Evolutionary conservation across 768 basidiomycete species (phyloP).

Genomic region (Mycena olivaceomarginata): DNA sequence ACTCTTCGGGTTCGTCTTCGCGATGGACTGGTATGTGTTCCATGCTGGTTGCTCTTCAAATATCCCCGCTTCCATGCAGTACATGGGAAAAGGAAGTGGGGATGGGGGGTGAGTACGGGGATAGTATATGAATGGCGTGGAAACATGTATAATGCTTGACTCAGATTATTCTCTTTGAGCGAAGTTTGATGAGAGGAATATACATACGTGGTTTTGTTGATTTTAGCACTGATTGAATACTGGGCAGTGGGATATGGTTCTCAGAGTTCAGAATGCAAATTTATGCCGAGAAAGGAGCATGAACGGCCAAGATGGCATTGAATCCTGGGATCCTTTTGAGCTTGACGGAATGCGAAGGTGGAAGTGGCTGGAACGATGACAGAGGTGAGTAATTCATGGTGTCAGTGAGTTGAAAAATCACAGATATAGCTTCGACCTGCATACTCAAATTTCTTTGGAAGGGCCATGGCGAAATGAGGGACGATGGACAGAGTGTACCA

Average conservation of each 20-base stretch:
- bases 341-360: constrained; percentile 82
- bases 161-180: background rate
- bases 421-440: constrained; percentile 77
- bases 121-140: constrained; percentile 78
- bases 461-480: constrained; percentile 71
- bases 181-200: constrained; percentile 11
- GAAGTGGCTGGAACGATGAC: constrained; percentile 69
- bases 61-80: constrained; percentile 51
- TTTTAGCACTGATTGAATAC: constrained; percentile 75
- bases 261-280: background rate
- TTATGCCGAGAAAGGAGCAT: constrained; percentile 24
- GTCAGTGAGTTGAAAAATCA: constrained; percentile 35
- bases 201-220: constrained; percentile 73
- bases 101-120: constrained; percentile 77
- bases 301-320: constrained; percentile 73
- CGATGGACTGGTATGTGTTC: constrained; percentile 65
- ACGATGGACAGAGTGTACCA: constrained; percentile 68
- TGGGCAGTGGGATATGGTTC: constrained; percentile 37
- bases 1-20: constrained; percentile 59
- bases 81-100: constrained; percentile 69
- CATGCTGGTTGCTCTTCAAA: constrained; percentile 70
- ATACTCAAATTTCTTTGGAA: constrained; percentile 76
- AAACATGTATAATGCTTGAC: constrained; percentile 63
- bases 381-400: constrained; percentile 18
- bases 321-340: constrained; percentile 85